A percentile compares a stretch with the other conserved stretches of the same genome.
phyloP scores from a whole-genome alignment of 1,284 basidiomycete genomes.

The Hymenochaete sp. region DNA sequence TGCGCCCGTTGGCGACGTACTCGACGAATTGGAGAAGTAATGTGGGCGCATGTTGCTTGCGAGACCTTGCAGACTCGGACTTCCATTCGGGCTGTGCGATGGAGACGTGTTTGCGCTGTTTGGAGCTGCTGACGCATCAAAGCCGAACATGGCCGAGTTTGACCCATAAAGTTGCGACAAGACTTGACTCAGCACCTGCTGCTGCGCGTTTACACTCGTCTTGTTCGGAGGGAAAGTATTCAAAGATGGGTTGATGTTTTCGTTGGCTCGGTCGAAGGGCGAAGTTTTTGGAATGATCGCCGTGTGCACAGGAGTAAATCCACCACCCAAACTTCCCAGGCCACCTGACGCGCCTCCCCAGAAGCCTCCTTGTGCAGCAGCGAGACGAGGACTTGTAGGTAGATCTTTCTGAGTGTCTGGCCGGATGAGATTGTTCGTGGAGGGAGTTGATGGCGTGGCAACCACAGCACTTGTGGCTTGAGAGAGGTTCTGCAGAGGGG shows the following conservation, averaged over 20 bases:
- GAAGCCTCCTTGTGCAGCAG: constrained; percentile 38
- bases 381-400: constrained; percentile 50
- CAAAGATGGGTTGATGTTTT: constrained; percentile 77
- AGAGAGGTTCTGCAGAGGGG: constrained; percentile 28
- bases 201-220: no score
- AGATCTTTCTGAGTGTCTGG: constrained; percentile 83
- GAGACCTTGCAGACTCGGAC: constrained; percentile 34
- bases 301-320: constrained; percentile 79
- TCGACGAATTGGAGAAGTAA: constrained; percentile 36
- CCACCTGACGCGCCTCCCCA: constrained; percentile 67
- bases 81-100: constrained; percentile 13
- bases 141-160: constrained; percentile 23
- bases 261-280: no score
- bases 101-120: constrained; percentile 28
- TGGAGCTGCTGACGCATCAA: constrained; percentile 38
- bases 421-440: constrained; percentile 38
- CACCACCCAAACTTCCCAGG: constrained; percentile 41
- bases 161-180: constrained; percentile 6
- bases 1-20: constrained; percentile 7
- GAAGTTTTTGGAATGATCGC: constrained; percentile 63
- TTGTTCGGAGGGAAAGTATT: constrained; percentile 31
- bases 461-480: constrained; percentile 26
- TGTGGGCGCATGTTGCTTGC: constrained; percentile 47
- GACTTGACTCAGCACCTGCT: constrained; percentile 4
- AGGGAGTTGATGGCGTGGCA: constrained; percentile 19